These are phyloP conservation scores for Aspergillus sclerotioniger DNA, from an alignment of 495 filamentous ascomycete genomes.

Conservation along the genomic window DNA sequence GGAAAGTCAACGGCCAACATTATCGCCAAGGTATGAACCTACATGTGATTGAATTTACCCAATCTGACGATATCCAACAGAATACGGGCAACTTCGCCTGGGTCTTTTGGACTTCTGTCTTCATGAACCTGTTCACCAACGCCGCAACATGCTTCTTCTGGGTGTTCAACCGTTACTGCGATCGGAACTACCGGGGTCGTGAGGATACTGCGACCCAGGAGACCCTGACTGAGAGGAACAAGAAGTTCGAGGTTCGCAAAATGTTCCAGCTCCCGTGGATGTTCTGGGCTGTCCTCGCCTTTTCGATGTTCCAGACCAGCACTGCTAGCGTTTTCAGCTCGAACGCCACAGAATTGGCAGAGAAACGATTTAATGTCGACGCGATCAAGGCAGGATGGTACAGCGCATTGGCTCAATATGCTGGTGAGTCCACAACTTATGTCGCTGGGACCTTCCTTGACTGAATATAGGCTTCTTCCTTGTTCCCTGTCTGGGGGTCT, in stretches of 20 bases:
- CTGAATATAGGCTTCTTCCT: constrained; percentile 35
- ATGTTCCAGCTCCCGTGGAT: constrained; percentile 44
- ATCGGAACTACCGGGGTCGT: constrained; percentile 28
- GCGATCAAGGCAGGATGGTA: constrained; percentile 46
- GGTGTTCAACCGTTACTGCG: constrained; percentile 41
- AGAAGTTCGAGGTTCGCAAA: constrained; percentile 43
- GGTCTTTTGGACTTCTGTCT: constrained; percentile 46
- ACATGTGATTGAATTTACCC: too few relatives aligned
- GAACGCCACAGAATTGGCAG: constrained; percentile 45
- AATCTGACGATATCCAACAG: constrained; percentile 12
- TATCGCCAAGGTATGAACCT: constrained; percentile 16
- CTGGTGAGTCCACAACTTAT: constrained; percentile 24
- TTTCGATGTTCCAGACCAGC: constrained; percentile 46
- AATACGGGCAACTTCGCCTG: constrained; percentile 47
- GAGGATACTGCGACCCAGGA: constrained; percentile 41
- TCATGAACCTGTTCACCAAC: constrained; percentile 51
- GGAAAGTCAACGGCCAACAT: constrained; percentile 24
- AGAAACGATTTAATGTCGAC: constrained; percentile 41
- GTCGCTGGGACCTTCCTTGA: background rate
- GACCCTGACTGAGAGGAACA: constrained; percentile 43
- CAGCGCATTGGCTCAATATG: constrained; percentile 41
- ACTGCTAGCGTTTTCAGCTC: constrained; percentile 38
- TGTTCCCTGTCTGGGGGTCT: constrained; percentile 41
- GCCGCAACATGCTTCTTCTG: constrained; percentile 37
- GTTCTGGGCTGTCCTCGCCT: constrained; percentile 40